Evolutionary conservation across 495 filamentous ascomycete species (phyloP).

Genomic region (Podospora fimiseda): DNA sequence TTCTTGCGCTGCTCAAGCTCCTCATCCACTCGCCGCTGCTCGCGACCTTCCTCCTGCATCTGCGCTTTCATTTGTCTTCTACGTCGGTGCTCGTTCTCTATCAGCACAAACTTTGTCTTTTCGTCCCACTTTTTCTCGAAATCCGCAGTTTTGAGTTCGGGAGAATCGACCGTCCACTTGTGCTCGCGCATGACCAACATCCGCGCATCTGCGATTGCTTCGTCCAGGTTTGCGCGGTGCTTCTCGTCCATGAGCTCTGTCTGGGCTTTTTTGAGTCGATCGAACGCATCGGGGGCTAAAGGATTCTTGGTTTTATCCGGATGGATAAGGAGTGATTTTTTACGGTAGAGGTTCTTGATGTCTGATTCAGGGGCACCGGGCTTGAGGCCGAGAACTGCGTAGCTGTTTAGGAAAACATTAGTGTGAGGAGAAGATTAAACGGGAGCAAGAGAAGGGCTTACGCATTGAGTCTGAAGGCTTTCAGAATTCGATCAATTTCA

Average conservation of each 20-base stretch:
- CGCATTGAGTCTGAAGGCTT: constrained; percentile 84
- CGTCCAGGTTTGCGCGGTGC: constrained; percentile 76
- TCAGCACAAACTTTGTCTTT: constrained; percentile 86
- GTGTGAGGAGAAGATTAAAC: constrained; percentile 2
- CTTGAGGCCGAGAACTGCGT: constrained; percentile 92
- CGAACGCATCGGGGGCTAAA: constrained; percentile 88
- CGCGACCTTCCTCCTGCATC: constrained; percentile 92
- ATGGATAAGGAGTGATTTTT: constrained; percentile 95
- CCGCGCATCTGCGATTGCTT: constrained; percentile 91
- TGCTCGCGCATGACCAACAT: constrained; percentile 88
- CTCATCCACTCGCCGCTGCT: constrained; percentile 81
- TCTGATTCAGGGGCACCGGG: constrained; percentile 92
- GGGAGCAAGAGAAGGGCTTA: constrained; percentile 27
- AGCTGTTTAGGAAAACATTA: constrained; percentile 30
- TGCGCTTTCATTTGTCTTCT: constrained; percentile 85
- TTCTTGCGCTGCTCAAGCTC: constrained; percentile 81
- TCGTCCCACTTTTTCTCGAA: constrained; percentile 81
- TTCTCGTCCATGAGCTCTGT: constrained; percentile 90
- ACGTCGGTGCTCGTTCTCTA: constrained; percentile 84
- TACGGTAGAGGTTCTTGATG: constrained; percentile 90
- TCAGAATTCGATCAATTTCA: constrained; percentile 90
- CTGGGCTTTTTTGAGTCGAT: constrained; percentile 92
- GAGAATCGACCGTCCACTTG: constrained; percentile 84
- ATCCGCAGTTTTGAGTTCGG: constrained; percentile 72
- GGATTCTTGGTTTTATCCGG: constrained; percentile 96